phyloP scores from a whole-genome alignment of 768 basidiomycete genomes.

The Panaeolus papilionaceus region DNA sequence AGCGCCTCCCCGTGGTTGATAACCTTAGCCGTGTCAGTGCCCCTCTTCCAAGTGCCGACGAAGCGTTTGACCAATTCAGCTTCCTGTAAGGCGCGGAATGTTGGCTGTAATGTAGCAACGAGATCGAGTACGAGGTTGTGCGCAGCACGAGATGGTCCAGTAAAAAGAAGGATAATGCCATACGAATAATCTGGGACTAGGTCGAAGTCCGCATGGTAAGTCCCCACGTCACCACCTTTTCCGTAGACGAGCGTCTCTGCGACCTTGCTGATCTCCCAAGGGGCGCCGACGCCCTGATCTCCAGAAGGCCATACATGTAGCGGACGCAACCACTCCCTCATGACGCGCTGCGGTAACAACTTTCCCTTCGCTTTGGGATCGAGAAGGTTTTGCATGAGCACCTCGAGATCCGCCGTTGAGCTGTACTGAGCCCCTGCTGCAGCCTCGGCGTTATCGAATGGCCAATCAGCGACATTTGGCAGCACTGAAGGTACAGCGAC shows the following conservation, averaged over 20 bases:
- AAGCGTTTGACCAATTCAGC: constrained; percentile 33
- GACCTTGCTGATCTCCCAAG: constrained; percentile 49
- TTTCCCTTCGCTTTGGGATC: constrained; percentile 41
- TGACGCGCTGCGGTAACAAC: constrained; percentile 37
- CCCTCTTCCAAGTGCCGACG: constrained; percentile 42
- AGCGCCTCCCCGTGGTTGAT: constrained; percentile 27
- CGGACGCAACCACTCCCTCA: constrained; percentile 50
- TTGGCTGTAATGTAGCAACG: constrained; percentile 38
- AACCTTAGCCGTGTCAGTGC: constrained; percentile 34
- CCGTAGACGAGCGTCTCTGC: constrained; percentile 36
- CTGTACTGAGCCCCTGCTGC: constrained; percentile 57
- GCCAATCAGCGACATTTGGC: constrained; percentile 44
- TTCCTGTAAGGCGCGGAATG: constrained; percentile 38
- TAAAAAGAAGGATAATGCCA: constrained; percentile 47
- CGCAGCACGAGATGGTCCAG: constrained; percentile 41
- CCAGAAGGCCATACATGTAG: constrained; percentile 42
- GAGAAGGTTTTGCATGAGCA: constrained; percentile 50
- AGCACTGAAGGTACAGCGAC: constrained; percentile 48
- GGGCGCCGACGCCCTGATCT: constrained; percentile 43
- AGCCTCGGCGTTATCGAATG: constrained; percentile 45
- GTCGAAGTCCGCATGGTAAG: constrained; percentile 46
- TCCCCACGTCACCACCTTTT: constrained; percentile 45
- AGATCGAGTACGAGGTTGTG: constrained; percentile 38
- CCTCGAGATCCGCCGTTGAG: constrained; percentile 52
- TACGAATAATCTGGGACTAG: constrained; percentile 46